Conservation (phyloP, 2,329 filamentous ascomycete genomes). For the Cladophialophora chaetospira region DNA sequence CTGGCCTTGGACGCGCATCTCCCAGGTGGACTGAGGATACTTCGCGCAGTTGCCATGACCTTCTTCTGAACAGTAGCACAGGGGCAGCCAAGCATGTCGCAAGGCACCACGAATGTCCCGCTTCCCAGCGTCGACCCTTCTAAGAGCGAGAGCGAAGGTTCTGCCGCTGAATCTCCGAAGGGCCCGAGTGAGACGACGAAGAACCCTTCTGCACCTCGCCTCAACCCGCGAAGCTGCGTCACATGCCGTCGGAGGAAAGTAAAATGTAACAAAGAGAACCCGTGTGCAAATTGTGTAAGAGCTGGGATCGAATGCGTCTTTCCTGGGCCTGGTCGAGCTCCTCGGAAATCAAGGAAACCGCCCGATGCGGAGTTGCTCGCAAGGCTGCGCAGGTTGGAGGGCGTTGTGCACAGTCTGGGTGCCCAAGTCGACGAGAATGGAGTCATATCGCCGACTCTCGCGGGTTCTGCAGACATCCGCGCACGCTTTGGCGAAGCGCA, state of each 20-base stretch:
- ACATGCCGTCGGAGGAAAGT: slow-evolving; percentile 53
- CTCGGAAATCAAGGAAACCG: slow-evolving; percentile 59
- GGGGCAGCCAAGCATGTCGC: slow-evolving; percentile 5
- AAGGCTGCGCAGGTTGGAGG: slow-evolving; percentile 59
- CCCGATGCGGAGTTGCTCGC: slow-evolving; percentile 62
- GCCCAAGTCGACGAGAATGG: slow-evolving; percentile 43
- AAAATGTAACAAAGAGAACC: slow-evolving; percentile 50
- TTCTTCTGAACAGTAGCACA: not conserved
- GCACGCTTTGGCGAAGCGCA: slow-evolving; percentile 22
- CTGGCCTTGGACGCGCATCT: not conserved
- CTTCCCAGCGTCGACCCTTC: not conserved
- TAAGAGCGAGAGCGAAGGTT: not conserved
- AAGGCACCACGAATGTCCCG: not conserved
- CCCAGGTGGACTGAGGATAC: not conserved
- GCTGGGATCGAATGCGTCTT: slow-evolving; percentile 63
- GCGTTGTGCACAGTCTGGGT: slow-evolving; percentile 62
- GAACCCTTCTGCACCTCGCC: slow-evolving; percentile 23
- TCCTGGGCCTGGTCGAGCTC: slow-evolving; percentile 62
- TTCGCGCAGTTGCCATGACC: not conserved
- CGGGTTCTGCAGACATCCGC: slow-evolving; percentile 20
- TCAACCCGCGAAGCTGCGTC: slow-evolving; percentile 47
- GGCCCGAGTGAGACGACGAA: not conserved
- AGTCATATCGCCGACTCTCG: slow-evolving; percentile 14
- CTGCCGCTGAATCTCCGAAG: not conserved
- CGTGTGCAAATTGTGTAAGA: slow-evolving; percentile 52